Conservation (phyloP, 495 filamentous ascomycete species). For the Aspergillus ostianus region DNA sequence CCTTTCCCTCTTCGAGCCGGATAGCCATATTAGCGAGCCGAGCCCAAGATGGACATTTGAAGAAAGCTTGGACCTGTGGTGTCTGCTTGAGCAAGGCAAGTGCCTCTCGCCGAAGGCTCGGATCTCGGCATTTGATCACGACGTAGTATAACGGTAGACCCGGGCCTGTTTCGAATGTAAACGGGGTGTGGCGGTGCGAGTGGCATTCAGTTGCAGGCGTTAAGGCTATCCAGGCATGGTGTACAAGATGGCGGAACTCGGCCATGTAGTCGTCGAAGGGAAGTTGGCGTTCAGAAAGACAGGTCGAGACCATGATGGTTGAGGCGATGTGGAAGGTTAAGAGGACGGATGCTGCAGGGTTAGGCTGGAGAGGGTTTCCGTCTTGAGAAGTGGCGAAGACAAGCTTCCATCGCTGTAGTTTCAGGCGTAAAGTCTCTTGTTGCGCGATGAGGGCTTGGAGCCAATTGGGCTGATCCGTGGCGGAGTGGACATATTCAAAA, state of each 20-base stretch:
- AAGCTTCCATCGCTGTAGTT: neutral
- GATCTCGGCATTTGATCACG: constrained; percentile 47
- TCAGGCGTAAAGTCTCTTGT: neutral
- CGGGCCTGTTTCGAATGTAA: constrained; percentile 53
- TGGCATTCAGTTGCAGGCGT: constrained; percentile 14
- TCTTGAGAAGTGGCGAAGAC: neutral
- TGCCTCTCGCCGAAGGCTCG: constrained; percentile 42
- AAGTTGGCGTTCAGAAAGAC: constrained; percentile 4
- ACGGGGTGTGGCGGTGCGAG: constrained; percentile 19
- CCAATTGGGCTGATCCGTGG: neutral
- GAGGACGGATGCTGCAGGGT: constrained; percentile 4
- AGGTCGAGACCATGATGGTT: constrained; percentile 2
- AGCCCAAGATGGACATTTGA: constrained; percentile 15
- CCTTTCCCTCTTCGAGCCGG: neutral
- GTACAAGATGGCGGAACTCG: constrained; percentile 21
- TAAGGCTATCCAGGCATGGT: constrained; percentile 7
- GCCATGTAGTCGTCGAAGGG: constrained; percentile 20
- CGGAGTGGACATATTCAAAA: no score
- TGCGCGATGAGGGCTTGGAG: neutral
- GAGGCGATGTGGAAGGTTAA: neutral
- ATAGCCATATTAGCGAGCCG: neutral
- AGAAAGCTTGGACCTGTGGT: constrained; percentile 26
- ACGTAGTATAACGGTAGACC: constrained; percentile 50
- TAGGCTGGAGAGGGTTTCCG: constrained; percentile 4
- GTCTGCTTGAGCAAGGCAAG: constrained; percentile 34